Percentiles rank a stretch among this genome's conserved stretches.
These are phyloP conservation scores for Heteromeles arbutifolia DNA, from an alignment of 306 rosid species.

Conservation along the genomic window DNA sequence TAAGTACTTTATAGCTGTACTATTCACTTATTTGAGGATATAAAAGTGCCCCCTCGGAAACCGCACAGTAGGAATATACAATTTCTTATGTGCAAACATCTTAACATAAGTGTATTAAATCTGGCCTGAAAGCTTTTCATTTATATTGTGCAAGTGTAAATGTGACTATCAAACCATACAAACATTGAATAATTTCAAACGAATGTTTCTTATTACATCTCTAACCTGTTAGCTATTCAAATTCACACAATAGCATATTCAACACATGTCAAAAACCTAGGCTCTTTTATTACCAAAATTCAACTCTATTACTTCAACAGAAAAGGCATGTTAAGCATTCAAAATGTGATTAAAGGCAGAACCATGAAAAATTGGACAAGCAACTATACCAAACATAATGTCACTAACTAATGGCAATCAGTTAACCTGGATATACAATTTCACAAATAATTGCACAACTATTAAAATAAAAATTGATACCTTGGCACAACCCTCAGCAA, in stretches of 20 bases:
- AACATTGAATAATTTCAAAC: neutral
- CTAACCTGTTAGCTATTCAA: no score
- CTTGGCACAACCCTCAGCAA: slow-evolving; percentile 75
- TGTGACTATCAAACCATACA: neutral
- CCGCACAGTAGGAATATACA: neutral
- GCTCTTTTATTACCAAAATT: neutral
- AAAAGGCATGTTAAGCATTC: neutral
- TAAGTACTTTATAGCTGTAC: neutral
- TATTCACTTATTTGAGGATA: neutral
- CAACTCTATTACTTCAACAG: neutral
- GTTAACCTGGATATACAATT: neutral
- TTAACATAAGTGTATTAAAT: neutral
- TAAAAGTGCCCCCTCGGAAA: neutral
- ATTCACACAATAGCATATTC: neutral
- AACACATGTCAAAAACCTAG: neutral
- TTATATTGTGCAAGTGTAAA: neutral
- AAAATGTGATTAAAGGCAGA: neutral
- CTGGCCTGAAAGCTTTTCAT: neutral
- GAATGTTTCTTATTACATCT: neutral
- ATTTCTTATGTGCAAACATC: neutral
- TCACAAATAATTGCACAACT: neutral
- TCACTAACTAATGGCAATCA: neutral
- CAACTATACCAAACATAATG: neutral
- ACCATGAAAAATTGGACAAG: neutral
- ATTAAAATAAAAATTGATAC: slow-evolving; percentile 11